Conservation (phyloP, 2,329 filamentous ascomycete species). For the Aspergillus oerlinghausenensis region DNA sequence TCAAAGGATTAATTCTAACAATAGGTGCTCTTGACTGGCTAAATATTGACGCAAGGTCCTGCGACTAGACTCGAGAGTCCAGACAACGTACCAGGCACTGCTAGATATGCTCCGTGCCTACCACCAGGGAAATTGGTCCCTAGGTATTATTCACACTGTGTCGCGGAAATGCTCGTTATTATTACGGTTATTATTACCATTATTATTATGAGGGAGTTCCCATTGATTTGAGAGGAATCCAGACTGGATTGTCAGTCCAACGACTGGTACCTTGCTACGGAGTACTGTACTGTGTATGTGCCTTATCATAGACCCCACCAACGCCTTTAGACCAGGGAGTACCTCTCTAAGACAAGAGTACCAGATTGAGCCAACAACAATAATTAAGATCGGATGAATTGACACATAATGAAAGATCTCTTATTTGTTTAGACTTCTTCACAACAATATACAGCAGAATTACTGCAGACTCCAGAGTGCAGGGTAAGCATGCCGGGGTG, state of each 20-base stretch:
- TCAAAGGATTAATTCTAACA: neutral
- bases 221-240: neutral
- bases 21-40: neutral
- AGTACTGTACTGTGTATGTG: too few species aligned
- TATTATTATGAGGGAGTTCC: neutral
- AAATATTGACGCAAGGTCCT: neutral
- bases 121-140: neutral
- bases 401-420: neutral
- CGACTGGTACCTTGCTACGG: neutral
- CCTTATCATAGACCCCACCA: neutral
- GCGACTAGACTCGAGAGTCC: neutral
- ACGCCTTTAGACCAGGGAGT: neutral
- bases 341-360: neutral
- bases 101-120: neutral
- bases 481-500: neutral
- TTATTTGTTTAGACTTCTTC: neutral
- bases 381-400: neutral
- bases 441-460: neutral
- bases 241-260: neutral
- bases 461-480: neutral
- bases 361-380: neutral
- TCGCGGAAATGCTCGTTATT: neutral
- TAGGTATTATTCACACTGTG: neutral
- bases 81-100: too few species aligned
- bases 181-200: neutral